Conservation (phyloP, 768 basidiomycete genomes). For the Boletus vermiculosoides region DNA sequence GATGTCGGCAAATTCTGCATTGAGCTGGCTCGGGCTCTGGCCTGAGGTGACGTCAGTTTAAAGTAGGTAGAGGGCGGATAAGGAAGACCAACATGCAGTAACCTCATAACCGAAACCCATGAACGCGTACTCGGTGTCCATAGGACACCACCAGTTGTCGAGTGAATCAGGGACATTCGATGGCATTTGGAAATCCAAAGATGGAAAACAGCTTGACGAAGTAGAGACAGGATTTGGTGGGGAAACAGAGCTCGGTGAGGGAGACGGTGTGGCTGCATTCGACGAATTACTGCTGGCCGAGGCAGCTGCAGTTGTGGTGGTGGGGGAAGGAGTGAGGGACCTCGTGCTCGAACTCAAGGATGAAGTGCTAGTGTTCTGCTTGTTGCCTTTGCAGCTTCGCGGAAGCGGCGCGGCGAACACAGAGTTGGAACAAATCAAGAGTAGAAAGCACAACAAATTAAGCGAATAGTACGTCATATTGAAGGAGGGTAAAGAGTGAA, state of each 20-base stretch:
- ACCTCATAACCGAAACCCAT: slow-evolving; percentile 78
- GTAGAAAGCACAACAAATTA: slow-evolving; percentile 2
- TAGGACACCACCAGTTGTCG: slow-evolving; percentile 64
- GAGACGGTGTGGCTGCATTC: neutral
- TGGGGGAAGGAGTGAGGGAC: neutral
- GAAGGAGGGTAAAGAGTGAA: neutral
- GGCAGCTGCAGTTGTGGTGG: neutral
- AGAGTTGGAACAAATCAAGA: slow-evolving; percentile 7
- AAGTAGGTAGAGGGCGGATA: neutral
- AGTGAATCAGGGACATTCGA: slow-evolving; percentile 41
- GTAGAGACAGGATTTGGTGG: neutral
- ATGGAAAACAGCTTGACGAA: slow-evolving; percentile 36
- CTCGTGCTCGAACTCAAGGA: neutral
- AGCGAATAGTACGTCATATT: slow-evolving; percentile 13
- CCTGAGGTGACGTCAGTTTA: slow-evolving; percentile 38
- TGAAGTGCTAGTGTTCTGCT: neutral
- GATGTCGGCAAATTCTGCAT: slow-evolving; percentile 59
- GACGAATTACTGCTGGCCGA: neutral
- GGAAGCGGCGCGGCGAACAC: slow-evolving; percentile 16
- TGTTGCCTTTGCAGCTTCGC: slow-evolving; percentile 6
- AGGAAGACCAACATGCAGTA: slow-evolving; percentile 48
- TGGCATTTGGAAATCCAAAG: slow-evolving; percentile 56
- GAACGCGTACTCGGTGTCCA: slow-evolving; percentile 67
- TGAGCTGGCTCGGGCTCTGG: slow-evolving; percentile 51
- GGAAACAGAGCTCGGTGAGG: neutral